Evolutionary conservation across 2,329 filamentous ascomycete species (phyloP), one percentile per base, ranked within the genome.

Genomic region (Clonostachys byssicola): DNA sequence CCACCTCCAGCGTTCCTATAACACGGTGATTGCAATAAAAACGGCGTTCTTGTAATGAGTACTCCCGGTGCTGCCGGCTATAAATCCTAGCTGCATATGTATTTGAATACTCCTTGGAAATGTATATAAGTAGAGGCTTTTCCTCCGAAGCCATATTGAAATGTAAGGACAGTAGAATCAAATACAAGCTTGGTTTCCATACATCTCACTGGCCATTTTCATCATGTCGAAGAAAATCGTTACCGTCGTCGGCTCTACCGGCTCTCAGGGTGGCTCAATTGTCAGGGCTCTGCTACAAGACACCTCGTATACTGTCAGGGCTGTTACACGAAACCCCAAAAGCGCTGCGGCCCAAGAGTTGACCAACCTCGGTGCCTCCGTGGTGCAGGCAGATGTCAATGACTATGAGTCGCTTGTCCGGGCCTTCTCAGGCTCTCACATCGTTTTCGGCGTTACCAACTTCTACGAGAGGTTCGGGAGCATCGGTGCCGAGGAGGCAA

Each of bases 231-330:
- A 50, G 34, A 45, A 39, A 20, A 13, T 58, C n/a, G 45, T 60
- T 16, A 53, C 54, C 10, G 60, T 68, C 5, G 62, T 69, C 45
- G 68, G 68, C 34, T 65, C 65, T 34, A 71, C 68, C 4, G 68
- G 68, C 34, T 56, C 57, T 45, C 69, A 74, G 52, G 72, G 70
- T 33, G 63, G 63, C 18, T 68, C 67, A n/a, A 65, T 73, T 12
- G 59, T 70, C 45, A 45, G 52, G 4, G 55, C 59, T 17, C 63
- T 73, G 48, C 63, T 74, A 43, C 33, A 63, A 17, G 18, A 74
- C 56, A 52, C 68, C 1, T 52, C 52, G 8, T 60, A 67, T 38
- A 61, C 52, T 5, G 54, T 73, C 39, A 61, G 68, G 5, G 70
- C 62, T 10, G 56, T 73, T 30, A 73, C 67, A 1, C 61, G 70